Evolutionary conservation across 306 rosid species (phyloP).

Genomic region (Cicer bijugum): DNA sequence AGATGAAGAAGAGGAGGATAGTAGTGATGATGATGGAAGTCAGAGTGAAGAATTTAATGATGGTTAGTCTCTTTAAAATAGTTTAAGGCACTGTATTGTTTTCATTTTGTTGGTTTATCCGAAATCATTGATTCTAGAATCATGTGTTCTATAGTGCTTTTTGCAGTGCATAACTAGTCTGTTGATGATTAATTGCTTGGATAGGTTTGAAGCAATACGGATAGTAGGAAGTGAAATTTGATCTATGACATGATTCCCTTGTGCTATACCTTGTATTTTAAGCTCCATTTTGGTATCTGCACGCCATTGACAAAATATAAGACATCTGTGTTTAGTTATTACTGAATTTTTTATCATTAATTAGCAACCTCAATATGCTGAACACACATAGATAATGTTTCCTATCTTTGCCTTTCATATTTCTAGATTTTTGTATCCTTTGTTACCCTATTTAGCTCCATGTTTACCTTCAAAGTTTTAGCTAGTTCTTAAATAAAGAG

Average conservation of each 20-base stretch:
- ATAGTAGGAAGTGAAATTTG: constrained; percentile 16
- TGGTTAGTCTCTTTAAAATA: constrained; percentile 53
- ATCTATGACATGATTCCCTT: constrained; percentile 6
- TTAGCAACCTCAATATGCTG: constrained; percentile 24
- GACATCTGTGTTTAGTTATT: constrained; percentile 5
- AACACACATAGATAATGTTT: not conserved
- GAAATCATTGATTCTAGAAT: constrained; percentile 34
- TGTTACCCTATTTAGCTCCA: constrained; percentile 1
- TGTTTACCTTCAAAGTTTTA: constrained; percentile 1
- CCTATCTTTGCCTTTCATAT: constrained; percentile 8
- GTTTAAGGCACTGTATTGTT: constrained; percentile 3
- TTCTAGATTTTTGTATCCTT: constrained; percentile 4
- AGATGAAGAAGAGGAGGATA: constrained; percentile 50
- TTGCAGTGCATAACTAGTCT: constrained; percentile 22
- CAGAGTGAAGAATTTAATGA: constrained; percentile 76
- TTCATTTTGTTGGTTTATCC: constrained; percentile 33
- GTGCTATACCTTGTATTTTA: constrained; percentile 24
- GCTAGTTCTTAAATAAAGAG: constrained; percentile 7
- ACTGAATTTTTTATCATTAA: not conserved
- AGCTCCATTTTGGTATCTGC: constrained; percentile 22
- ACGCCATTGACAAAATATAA: not conserved
- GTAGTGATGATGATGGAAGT: constrained; percentile 57
- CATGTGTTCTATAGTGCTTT: constrained; percentile 21
- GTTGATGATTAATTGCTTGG: constrained; percentile 33
- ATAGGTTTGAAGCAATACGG: constrained; percentile 19